These are phyloP conservation scores for Ustilago trichophora DNA, from an alignment of 1,284 basidiomycete species.

Conservation along the genomic window DNA sequence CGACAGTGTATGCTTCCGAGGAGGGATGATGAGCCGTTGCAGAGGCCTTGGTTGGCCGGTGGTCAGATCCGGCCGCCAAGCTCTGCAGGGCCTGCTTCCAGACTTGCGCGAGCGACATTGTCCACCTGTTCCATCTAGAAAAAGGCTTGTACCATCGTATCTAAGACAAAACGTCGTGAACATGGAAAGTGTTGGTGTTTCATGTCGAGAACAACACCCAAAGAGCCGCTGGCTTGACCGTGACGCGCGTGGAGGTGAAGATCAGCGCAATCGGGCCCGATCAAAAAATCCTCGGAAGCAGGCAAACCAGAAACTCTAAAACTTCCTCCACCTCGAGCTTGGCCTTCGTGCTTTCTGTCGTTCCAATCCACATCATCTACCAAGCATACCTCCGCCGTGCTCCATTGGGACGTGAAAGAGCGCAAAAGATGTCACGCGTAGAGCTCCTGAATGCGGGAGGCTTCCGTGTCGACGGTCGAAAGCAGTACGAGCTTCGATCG, in stretches of 20 bases:
- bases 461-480: slow-evolving; percentile 84
- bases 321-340: slow-evolving; percentile 23
- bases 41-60: neutral
- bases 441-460: slow-evolving; percentile 87
- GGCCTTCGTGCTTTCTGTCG: neutral
- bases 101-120: slow-evolving; percentile 23
- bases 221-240: too few species aligned
- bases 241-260: too few species aligned
- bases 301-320: too few species aligned
- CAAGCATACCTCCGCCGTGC: neutral
- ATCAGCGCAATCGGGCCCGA: too few species aligned
- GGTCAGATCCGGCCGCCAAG: slow-evolving; percentile 4
- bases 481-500: slow-evolving; percentile 87
- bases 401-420: too few species aligned
- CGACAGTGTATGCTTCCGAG: slow-evolving; percentile 8
- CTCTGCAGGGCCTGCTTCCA: slow-evolving; percentile 28
- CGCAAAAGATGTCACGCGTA: slow-evolving; percentile 71
- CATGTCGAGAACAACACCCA: too few species aligned
- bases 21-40: slow-evolving; percentile 2
- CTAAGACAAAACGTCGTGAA: too few species aligned
- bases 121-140: too few species aligned
- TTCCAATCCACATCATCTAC: neutral
- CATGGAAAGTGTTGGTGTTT: too few species aligned
- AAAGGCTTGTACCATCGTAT: too few species aligned
- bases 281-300: too few species aligned